Evolutionary conservation across 2,329 filamentous ascomycete species (phyloP).

Genomic region (Tolypocladium pustulatum): DNA sequence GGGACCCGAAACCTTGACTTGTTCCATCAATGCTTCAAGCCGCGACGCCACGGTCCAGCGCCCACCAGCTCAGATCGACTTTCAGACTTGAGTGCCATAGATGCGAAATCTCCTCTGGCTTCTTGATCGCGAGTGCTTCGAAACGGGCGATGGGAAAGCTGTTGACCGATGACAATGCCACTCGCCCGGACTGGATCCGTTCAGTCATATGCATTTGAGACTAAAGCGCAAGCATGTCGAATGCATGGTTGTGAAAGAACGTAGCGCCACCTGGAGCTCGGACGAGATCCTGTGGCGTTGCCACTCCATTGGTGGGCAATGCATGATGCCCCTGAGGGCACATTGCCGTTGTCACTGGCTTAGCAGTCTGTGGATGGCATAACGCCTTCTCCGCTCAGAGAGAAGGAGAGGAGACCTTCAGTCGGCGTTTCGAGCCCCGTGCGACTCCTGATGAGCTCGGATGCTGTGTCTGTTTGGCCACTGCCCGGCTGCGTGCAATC

Average conservation of each 20-base stretch:
- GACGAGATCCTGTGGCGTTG: neutral
- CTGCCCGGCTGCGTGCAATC: neutral
- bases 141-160: neutral
- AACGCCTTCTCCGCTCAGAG: neutral
- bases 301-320: neutral
- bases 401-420: neutral
- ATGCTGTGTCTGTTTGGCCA: neutral
- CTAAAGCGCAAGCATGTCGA: neutral
- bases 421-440: neutral
- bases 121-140: neutral
- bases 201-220: neutral
- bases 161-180: neutral
- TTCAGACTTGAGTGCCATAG: neutral
- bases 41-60: slow-evolving; percentile 12
- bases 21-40: slow-evolving; percentile 38
- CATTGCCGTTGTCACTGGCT: neutral
- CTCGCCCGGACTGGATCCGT: neutral
- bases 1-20: slow-evolving; percentile 30
- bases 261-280: neutral
- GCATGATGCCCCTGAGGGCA: neutral
- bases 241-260: neutral
- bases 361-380: neutral
- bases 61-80: slow-evolving; percentile 1
- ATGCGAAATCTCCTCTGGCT: neutral
- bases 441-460: neutral